Base-by-base conservation (phyloP, 2,329 filamentous ascomycete species). In the Pseudogymnoascus sp. region DNA sequence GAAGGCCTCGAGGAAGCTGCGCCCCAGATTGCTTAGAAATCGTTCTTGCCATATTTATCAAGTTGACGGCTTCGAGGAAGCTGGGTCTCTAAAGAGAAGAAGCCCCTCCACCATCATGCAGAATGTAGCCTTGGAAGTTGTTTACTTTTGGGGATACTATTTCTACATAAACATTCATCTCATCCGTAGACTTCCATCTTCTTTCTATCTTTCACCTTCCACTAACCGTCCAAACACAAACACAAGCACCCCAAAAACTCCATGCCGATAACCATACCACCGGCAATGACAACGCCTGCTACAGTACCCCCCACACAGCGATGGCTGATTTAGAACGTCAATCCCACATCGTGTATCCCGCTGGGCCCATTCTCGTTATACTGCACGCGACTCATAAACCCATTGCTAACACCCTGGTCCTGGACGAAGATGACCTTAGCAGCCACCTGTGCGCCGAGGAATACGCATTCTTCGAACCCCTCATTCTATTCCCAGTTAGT, bases 381-480 rank as follows among this genome's bases (percentile, higher is more conserved):
- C 61, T 73, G 68, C 3, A 68, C 31, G 61, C 88, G 78, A 4
- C 81, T 87, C 78, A 91, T 82, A 72, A 87, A 90, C 0, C 85
- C 86, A 74, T 89, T 89, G 3, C 66, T 69, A 12, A 67, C 42
- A 12, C 86, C 86, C 67, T 86, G 84, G 69, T 90, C 87, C 2
- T 85, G 79, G 8, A 89, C 82, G 72, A 90, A 90, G 58, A 90
- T 76, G 21, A 90, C 84, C 74, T 88, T 89, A 6, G 86, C 86
- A 5, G 86, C 86, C 36, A 90, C 84, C 71, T 90, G 88, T 4
- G 87, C 85, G 1, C 87, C 87, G n/a, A 90, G 72, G 73, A 90
- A 90, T 1, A 80, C 77, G 1, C 84, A 84, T 68, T 90, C 87
- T 63, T 90, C 87, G 65, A 39, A 38, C 1, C 72, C 63, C 63